Evolutionary conservation across 2,329 filamentous ascomycete genomes (phyloP), one percentile per base, ranked within the genome.

Genomic region (Emergomyces pasteurianus): DNA sequence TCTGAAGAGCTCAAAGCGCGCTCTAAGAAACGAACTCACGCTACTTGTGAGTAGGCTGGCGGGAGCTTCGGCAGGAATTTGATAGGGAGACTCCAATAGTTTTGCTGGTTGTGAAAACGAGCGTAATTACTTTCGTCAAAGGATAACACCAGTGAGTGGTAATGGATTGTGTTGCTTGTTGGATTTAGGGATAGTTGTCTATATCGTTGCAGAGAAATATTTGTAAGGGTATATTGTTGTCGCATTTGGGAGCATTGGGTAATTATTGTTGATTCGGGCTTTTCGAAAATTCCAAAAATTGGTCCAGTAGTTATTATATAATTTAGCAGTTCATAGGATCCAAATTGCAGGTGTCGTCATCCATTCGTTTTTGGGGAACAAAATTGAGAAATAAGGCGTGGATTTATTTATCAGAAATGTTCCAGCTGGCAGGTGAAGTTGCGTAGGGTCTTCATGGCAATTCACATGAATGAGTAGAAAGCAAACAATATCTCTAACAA

Each of bases 1-100:
- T 74, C 72, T 8, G 69, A 72, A n/a, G 71, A 75, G 42, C 69
- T 73, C 53, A 71, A 69, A 61, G 58, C 65, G 43, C 66, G 67
- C 16, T 67, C 63, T 16, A 69, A 65, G 31, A 72, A 64, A 38
- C 31, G 58, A 54, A 6, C 26, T 46, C 6, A 16, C 28, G 40
- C 26, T 36, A 23, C 31, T 16, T 7, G 38, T 28, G 16, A 47
- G 38, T 57, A 57, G 40, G 23, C 26, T 34, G 18, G n/a, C n/a
- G 40, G 40, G 23, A 7, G 3, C 10, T n/a, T 46, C 28, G 16
- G 55, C 38, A 46, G 14, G 38, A 18, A 34, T 14, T 43, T 23
- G 36, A 23, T 9, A 42, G 28, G 31, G 31, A 40, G 38, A 23
- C 1, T 21, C 21, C 23, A n/a, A 49, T 49, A 21, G 4, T 12